phyloP scores from a whole-genome alignment of 768 basidiomycete species.

The Cystoderma amianthinum region DNA sequence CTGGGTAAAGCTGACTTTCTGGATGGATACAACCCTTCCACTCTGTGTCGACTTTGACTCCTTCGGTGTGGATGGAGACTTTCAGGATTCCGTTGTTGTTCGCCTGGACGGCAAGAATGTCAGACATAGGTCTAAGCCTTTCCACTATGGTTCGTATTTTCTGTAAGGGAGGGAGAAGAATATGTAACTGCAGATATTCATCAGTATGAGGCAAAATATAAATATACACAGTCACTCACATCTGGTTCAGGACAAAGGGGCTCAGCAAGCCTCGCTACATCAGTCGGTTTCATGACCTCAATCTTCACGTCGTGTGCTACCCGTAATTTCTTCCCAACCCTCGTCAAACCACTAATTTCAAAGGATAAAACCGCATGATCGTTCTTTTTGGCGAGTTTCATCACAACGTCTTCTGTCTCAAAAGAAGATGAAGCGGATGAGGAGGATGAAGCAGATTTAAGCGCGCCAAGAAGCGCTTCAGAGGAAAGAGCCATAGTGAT shows the following conservation, averaged over 20 bases:
- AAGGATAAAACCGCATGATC: conserved; percentile 73
- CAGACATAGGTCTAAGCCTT: conserved; percentile 62
- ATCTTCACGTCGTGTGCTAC: conserved; percentile 80
- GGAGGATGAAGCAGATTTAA: conserved; percentile 56
- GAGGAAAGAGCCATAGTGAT: conserved; percentile 70
- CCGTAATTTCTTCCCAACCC: conserved; percentile 55
- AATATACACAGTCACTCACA: conserved; percentile 41
- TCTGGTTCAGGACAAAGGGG: conserved; percentile 85
- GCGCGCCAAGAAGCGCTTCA: conserved; percentile 68
- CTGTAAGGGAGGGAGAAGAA: conserved; percentile 67
- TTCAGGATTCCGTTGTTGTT: conserved; percentile 52
- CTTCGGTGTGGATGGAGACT: conserved; percentile 59
- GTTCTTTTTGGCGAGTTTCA: conserved; percentile 86
- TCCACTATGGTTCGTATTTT: conserved; percentile 79
- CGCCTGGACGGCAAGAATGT: conserved; percentile 61
- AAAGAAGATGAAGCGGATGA: conserved; percentile 32
- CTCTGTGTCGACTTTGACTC: conserved; percentile 70
- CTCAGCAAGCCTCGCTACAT: conserved; percentile 67
- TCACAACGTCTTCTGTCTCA: conserved; percentile 60
- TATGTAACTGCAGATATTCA: conserved; percentile 79
- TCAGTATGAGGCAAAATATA: too few species aligned
- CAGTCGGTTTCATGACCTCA: conserved; percentile 70
- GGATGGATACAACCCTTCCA: conserved; percentile 75
- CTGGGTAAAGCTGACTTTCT: conserved; percentile 30
- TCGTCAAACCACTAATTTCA: conserved; percentile 60